These are phyloP conservation scores for Piper longum DNA, from an alignment of 164 flowering plant genomes.

Conservation along the genomic window DNA sequence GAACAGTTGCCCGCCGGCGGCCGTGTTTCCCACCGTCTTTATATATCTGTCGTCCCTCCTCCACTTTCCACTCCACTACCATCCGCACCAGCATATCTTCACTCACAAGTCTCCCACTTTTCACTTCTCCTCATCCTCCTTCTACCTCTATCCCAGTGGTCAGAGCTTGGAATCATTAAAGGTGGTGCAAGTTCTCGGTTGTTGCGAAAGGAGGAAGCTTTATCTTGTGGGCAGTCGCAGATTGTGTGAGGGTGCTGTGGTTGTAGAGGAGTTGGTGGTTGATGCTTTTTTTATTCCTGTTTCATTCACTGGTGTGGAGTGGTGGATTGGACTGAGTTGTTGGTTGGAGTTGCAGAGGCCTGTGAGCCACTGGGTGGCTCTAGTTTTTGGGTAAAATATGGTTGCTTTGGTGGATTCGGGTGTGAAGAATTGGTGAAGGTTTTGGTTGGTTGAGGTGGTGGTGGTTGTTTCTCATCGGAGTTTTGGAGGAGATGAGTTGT, in stretches of 20 bases:
- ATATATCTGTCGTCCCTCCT: no score
- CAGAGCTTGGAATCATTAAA: neutral
- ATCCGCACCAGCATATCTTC: constrained; percentile 6
- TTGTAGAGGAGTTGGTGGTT: neutral
- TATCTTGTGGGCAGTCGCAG: no score
- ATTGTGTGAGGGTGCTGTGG: neutral
- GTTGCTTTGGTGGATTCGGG: neutral
- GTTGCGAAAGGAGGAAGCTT: no score
- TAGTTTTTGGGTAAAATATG: neutral
- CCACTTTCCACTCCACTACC: no score
- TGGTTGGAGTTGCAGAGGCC: neutral
- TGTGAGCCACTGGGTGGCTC: neutral
- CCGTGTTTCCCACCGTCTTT: no score
- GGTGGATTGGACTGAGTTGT: neutral
- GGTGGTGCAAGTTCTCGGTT: neutral
- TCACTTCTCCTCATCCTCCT: neutral
- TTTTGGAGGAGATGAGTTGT: constrained; percentile 30
- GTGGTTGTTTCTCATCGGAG: constrained; percentile 1
- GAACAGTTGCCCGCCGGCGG: no score
- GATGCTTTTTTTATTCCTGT: no score
- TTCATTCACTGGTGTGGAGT: neutral
- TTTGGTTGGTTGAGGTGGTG: neutral
- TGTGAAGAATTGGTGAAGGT: neutral
- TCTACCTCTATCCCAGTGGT: neutral
- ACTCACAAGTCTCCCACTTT: constrained; percentile 8